A percentile compares a stretch with the other conserved stretches of the same genome.
Evolutionary conservation across 352 stramenopile genomes (phyloP).

Genomic region (Phytophthora aleatoria): DNA sequence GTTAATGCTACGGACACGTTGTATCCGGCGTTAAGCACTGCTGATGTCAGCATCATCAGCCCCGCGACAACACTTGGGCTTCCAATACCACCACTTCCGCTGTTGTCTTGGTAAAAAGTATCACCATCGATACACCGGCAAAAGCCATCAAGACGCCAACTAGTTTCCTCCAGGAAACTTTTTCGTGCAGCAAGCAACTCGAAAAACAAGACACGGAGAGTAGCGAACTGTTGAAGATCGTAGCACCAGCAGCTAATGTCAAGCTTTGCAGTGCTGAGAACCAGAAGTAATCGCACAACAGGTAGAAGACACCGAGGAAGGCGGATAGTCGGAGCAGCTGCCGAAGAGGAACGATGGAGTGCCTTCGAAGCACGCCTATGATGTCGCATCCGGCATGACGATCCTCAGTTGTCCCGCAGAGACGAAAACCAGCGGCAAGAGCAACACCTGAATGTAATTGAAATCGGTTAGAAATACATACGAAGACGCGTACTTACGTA

Average conservation of each 20-base stretch:
- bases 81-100: slow-evolving; percentile 7
- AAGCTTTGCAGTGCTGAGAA: slow-evolving; percentile 50
- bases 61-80: slow-evolving; percentile 44
- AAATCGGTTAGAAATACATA: neutral
- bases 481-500: neutral
- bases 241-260: slow-evolving; percentile 48
- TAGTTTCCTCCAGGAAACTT: slow-evolving; percentile 40
- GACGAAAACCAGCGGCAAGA: slow-evolving; percentile 38
- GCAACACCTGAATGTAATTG: slow-evolving; percentile 13
- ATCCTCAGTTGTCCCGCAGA: slow-evolving; percentile 23
- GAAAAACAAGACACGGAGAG: slow-evolving; percentile 74
- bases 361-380: slow-evolving; percentile 30
- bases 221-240: slow-evolving; percentile 62
- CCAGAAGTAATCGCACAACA: slow-evolving; percentile 64
- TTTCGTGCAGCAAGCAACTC: slow-evolving; percentile 54
- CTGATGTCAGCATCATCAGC: slow-evolving; percentile 50
- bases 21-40: slow-evolving; percentile 10
- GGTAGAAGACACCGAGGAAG: slow-evolving; percentile 53
- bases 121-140: slow-evolving; percentile 27
- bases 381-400: slow-evolving; percentile 1
- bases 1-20: neutral
- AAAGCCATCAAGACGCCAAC: slow-evolving; percentile 46
- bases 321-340: slow-evolving; percentile 35
- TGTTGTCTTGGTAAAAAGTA: slow-evolving; percentile 49
- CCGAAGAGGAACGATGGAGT: slow-evolving; percentile 38